Conservation (phyloP, 768 basidiomycete species). For the Suillus decipiens region DNA sequence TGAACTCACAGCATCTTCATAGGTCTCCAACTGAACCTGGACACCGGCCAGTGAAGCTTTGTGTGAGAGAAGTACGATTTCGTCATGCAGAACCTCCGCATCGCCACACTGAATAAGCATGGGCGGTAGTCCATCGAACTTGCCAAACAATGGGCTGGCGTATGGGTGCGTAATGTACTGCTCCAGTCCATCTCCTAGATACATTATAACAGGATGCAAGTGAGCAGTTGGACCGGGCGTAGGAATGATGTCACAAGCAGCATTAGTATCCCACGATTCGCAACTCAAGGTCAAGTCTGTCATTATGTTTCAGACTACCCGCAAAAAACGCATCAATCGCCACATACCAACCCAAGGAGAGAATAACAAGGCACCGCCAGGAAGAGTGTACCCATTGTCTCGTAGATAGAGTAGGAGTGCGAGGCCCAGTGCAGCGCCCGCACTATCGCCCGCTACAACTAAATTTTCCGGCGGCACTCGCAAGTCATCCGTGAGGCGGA, state of each 20-base stretch:
- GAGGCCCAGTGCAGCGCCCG: conserved; percentile 86
- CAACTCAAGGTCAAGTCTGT: conserved; percentile 94
- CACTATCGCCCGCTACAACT: conserved; percentile 87
- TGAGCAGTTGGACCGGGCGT: conserved; percentile 74
- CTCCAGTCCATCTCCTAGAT: conserved; percentile 80
- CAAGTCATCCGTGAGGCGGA: conserved; percentile 85
- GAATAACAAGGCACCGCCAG: conserved; percentile 85
- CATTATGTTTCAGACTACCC: conserved; percentile 9
- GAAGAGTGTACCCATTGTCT: conserved; percentile 85
- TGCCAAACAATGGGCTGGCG: conserved; percentile 91
- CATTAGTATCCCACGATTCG: conserved; percentile 97
- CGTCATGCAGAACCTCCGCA: conserved; percentile 93
- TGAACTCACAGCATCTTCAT: conserved; percentile 79
- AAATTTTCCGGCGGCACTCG: conserved; percentile 92
- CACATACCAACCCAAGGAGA: conserved; percentile 93
- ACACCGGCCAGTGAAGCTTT: conserved; percentile 90
- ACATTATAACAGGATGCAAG: conserved; percentile 91
- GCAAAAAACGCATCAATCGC: conserved; percentile 7
- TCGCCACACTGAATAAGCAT: conserved; percentile 92
- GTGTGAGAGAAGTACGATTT: conserved; percentile 87
- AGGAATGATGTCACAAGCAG: conserved; percentile 81
- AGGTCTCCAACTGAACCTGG: conserved; percentile 82
- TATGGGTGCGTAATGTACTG: conserved; percentile 95
- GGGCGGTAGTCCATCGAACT: conserved; percentile 84
- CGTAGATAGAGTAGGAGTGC: conserved; percentile 92